Conservation (phyloP, 306 rosid species). For the Casuarina cunninghamiana region DNA sequence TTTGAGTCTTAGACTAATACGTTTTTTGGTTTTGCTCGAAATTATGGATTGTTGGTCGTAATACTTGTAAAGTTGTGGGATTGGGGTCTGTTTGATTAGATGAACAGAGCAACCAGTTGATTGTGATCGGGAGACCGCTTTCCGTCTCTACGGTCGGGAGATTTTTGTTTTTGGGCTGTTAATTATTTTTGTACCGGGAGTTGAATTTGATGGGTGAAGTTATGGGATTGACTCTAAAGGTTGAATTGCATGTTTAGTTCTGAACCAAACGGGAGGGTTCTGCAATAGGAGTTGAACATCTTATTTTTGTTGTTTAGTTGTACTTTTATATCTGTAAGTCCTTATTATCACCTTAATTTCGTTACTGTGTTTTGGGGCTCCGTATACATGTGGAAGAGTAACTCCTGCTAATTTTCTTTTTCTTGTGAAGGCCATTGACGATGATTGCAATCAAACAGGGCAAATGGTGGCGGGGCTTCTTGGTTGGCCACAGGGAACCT, state of each 20-base stretch:
- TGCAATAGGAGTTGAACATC: neutral
- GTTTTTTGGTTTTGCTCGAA: neutral
- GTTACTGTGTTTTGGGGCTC: neutral
- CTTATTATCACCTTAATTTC: neutral
- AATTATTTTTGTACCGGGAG: neutral
- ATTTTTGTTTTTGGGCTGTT: too few relatives aligned
- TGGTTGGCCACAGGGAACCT: slow-evolving; percentile 97
- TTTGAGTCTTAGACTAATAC: neutral
- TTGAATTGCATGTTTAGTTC: neutral
- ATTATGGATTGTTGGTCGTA: neutral
- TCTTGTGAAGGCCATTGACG: slow-evolving; percentile 78
- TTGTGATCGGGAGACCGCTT: too few relatives aligned
- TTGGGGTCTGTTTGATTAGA: neutral
- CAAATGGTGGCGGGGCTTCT: slow-evolving; percentile 94
- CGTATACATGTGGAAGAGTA: neutral
- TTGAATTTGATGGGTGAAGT: neutral
- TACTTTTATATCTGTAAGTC: neutral
- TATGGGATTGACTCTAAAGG: neutral
- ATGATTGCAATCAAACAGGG: slow-evolving; percentile 98
- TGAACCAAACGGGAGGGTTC: neutral
- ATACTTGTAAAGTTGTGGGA: neutral
- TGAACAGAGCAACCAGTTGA: neutral
- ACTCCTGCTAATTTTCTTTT: neutral
- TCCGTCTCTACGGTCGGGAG: too few relatives aligned
- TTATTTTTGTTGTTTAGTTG: neutral